These are phyloP conservation scores for Amylostereum areolatum DNA, from an alignment of 1,284 basidiomycete species.

Conservation along the genomic window DNA sequence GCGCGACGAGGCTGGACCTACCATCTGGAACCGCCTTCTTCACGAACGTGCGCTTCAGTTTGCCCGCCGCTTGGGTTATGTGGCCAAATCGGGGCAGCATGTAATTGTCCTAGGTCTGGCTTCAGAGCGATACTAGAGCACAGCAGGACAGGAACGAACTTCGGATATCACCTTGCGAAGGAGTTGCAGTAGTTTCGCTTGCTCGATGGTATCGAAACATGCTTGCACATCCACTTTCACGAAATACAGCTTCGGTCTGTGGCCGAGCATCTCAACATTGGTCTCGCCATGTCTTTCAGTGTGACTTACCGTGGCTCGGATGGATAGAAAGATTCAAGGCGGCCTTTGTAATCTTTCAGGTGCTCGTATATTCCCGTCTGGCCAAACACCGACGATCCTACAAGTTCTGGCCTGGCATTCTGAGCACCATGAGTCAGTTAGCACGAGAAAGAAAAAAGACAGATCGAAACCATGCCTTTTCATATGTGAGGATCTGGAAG, in stretches of 20 bases:
- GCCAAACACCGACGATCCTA: conserved; percentile 82
- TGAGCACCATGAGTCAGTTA: conserved; percentile 25
- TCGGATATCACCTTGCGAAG: conserved; percentile 69
- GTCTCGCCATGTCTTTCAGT: no score
- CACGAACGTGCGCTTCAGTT: conserved; percentile 48
- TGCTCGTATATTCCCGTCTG: conserved; percentile 76
- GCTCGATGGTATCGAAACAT: conserved; percentile 96
- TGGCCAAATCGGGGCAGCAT: conserved; percentile 62
- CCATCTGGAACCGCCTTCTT: conserved; percentile 66
- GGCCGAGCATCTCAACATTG: no score
- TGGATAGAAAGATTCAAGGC: conserved; percentile 34
- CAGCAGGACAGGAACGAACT: no score
- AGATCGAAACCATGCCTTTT: conserved; percentile 51
- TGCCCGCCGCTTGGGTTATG: conserved; percentile 44
- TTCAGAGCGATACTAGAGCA: no score
- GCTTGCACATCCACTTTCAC: conserved; percentile 95
- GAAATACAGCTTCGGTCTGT: conserved; percentile 84
- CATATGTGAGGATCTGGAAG: conserved; percentile 81
- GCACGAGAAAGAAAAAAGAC: background rate
- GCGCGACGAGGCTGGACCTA: conserved; percentile 18
- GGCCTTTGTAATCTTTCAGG: conserved; percentile 66
- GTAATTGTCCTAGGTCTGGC: conserved; percentile 47
- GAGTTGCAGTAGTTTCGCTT: conserved; percentile 79
- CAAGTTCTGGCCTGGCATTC: conserved; percentile 55
- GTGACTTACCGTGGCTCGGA: no score